Conservation (phyloP, 192 early-diverging fungal species). For the Linnemannia zychae region DNA sequence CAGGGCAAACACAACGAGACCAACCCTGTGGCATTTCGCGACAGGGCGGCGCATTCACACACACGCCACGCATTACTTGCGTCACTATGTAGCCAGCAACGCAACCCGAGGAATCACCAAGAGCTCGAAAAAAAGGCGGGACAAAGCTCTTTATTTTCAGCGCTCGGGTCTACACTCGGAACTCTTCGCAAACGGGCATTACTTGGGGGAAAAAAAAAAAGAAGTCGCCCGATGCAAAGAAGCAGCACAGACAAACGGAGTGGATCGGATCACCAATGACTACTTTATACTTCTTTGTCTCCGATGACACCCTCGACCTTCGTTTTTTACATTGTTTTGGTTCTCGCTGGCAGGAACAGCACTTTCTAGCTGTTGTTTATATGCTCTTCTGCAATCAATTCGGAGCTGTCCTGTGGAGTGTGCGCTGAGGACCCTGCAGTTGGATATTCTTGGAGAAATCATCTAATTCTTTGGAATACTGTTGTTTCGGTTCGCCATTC, state of each 20-base stretch:
- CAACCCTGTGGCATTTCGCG: background rate
- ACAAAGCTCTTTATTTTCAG: background rate
- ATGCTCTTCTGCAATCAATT: background rate
- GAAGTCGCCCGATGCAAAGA: conserved; percentile 4
- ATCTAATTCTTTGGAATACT: background rate
- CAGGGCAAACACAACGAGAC: background rate
- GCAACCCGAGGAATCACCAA: too few species aligned
- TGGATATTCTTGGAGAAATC: background rate
- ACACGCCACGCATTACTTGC: background rate
- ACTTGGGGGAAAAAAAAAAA: background rate
- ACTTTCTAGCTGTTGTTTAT: background rate
- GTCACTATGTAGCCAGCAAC: too few species aligned
- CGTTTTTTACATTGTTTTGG: background rate
- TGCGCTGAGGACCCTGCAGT: background rate
- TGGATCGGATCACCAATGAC: background rate
- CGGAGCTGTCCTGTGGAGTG: background rate
- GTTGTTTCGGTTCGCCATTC: background rate
- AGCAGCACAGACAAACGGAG: background rate
- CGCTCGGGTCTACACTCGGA: background rate
- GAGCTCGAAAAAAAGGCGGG: background rate
- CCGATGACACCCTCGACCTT: background rate
- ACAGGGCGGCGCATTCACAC: background rate
- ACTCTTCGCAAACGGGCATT: background rate
- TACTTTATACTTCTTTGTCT: background rate
- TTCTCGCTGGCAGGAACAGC: background rate